These are phyloP conservation scores for Adenanthera pavonina DNA, from an alignment of 306 rosid genomes.

Conservation along the genomic window DNA sequence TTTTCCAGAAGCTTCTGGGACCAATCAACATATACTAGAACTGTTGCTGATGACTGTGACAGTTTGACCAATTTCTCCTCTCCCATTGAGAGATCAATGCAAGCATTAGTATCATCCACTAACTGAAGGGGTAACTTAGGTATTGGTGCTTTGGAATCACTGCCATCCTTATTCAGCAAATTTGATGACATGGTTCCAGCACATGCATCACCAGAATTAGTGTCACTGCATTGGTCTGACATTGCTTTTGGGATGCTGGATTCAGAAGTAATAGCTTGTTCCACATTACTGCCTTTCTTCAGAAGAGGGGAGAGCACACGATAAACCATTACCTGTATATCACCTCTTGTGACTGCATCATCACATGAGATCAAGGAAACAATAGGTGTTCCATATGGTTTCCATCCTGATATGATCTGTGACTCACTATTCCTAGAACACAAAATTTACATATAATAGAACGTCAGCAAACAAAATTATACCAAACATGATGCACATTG, in stretches of 20 bases:
- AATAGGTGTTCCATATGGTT: constrained; percentile 84
- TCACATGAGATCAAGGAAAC: constrained; percentile 72
- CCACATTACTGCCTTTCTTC: constrained; percentile 60
- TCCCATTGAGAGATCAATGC: constrained; percentile 84
- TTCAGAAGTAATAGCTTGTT: constrained; percentile 55
- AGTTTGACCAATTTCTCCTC: constrained; percentile 71
- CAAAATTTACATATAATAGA: constrained; percentile 24
- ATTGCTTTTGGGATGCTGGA: constrained; percentile 48
- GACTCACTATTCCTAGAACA: constrained; percentile 63
- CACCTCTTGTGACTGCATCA: constrained; percentile 66
- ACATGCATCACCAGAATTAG: constrained; percentile 47
- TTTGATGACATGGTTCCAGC: constrained; percentile 47
- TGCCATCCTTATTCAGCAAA: constrained; percentile 54
- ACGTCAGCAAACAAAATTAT: constrained; percentile 32
- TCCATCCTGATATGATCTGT: constrained; percentile 76
- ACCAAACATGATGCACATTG: neutral
- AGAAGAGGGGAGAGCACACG: constrained; percentile 74
- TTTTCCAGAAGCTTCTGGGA: constrained; percentile 74
- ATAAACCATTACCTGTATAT: constrained; percentile 68
- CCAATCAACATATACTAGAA: constrained; percentile 83
- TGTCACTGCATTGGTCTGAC: constrained; percentile 43
- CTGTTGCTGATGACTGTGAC: constrained; percentile 55
- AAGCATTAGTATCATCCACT: constrained; percentile 71
- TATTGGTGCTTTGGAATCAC: constrained; percentile 50
- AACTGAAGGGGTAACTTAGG: constrained; percentile 75